A percentile compares a stretch with the other conserved stretches of the same genome.
phyloP scores from a whole-genome alignment of 2,329 filamentous ascomycete species.

The Fusarium sp. region DNA sequence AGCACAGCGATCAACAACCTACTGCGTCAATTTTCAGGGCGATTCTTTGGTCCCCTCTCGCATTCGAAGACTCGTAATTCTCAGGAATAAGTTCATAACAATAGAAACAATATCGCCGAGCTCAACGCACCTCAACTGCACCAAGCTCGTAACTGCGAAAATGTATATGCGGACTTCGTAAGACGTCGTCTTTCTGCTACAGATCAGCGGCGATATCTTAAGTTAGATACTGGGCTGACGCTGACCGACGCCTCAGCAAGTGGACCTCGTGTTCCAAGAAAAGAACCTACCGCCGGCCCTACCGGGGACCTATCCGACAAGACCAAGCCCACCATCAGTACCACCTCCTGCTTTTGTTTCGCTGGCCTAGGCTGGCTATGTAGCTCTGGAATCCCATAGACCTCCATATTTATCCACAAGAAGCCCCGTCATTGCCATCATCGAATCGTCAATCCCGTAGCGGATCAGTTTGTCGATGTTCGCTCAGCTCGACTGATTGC shows the following conservation, averaged over 20 bases:
- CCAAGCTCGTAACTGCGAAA: slow-evolving; percentile 8
- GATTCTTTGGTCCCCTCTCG: neutral
- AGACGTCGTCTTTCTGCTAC: slow-evolving; percentile 25
- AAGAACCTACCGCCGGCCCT: slow-evolving; percentile 35
- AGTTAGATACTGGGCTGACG: slow-evolving; percentile 31
- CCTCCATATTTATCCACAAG: slow-evolving; percentile 33
- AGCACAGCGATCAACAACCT: neutral
- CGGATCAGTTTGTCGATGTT: neutral
- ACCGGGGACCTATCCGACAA: slow-evolving; percentile 33
- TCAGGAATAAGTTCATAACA: neutral
- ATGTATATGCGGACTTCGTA: slow-evolving; percentile 19
- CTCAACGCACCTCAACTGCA: slow-evolving; percentile 1
- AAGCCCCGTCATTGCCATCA: slow-evolving; percentile 28
- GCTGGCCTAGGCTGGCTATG: slow-evolving; percentile 5
- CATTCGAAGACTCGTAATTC: slow-evolving; percentile 9
- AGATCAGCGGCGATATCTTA: slow-evolving; percentile 29
- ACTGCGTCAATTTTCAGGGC: neutral
- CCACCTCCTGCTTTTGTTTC: slow-evolving; percentile 35
- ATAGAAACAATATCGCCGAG: slow-evolving; percentile 3
- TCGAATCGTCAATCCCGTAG: slow-evolving; percentile 3
- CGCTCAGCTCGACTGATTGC: slow-evolving; percentile 1
- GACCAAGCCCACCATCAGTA: slow-evolving; percentile 25
- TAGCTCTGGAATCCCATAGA: slow-evolving; percentile 25
- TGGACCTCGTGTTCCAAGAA: slow-evolving; percentile 42
- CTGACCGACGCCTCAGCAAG: slow-evolving; percentile 22